phyloP scores from a whole-genome alignment of 2,329 filamentous ascomycete species.

The Fusarium sp. region DNA sequence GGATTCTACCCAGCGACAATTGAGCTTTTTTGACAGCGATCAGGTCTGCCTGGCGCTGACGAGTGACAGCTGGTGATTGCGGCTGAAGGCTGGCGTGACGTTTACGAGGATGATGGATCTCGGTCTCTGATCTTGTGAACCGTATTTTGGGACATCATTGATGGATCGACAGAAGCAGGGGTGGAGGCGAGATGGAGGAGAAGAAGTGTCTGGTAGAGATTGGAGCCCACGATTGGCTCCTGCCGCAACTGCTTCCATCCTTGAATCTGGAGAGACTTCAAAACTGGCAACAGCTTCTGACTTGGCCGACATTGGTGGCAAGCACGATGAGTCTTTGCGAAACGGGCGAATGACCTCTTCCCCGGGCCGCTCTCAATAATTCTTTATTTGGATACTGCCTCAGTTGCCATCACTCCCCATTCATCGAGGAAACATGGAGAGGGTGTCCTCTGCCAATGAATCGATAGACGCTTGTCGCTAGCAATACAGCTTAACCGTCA shows the following conservation, averaged over 20 bases:
- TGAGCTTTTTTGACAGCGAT: conserved; percentile 36
- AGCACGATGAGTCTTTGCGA: conserved; percentile 2
- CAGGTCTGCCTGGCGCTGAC: conserved; percentile 38
- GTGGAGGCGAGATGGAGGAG: not conserved
- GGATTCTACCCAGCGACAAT: conserved; percentile 32
- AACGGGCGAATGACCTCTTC: conserved; percentile 13
- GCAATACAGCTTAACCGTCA: conserved; percentile 3
- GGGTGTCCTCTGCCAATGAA: conserved; percentile 28
- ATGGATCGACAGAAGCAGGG: conserved; percentile 21
- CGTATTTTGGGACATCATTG: not conserved
- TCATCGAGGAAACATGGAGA: not conserved
- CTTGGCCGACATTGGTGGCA: not conserved
- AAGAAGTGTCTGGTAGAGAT: conserved; percentile 14
- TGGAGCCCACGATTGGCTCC: conserved; percentile 29
- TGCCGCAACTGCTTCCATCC: conserved; percentile 23
- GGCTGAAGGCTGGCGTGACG: conserved; percentile 18
- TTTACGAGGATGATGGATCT: conserved; percentile 33
- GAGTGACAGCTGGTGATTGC: conserved; percentile 34
- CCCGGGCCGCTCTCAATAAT: conserved; percentile 17
- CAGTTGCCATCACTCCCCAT: conserved; percentile 4
- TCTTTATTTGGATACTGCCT: conserved; percentile 19
- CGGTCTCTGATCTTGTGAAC: conserved; percentile 18
- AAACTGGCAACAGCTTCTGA: conserved; percentile 12
- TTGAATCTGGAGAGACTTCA: conserved; percentile 24
- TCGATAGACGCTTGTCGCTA: conserved; percentile 14